A percentile compares a stretch with the other conserved stretches of the same genome.
These are phyloP conservation scores for Naematelia encephala DNA, from an alignment of 768 basidiomycete genomes.

Conservation along the genomic window DNA sequence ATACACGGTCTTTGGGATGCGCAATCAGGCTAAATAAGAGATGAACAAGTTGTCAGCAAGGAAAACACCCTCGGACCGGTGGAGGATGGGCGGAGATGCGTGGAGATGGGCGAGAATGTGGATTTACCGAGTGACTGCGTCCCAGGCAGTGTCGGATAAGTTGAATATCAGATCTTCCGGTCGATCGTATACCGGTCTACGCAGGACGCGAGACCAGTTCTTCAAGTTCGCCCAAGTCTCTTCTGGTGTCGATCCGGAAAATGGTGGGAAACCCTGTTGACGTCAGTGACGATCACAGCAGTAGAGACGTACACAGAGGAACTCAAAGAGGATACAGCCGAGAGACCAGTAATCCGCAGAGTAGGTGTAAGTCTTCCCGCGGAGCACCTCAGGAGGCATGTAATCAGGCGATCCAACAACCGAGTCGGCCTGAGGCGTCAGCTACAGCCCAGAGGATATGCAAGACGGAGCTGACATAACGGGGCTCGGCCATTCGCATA, in stretches of 20 bases:
- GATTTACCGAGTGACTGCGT: slow-evolving; percentile 76
- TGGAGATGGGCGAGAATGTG: not conserved
- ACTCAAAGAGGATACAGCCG: slow-evolving; percentile 95
- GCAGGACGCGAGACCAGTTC: slow-evolving; percentile 89
- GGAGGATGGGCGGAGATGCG: not conserved
- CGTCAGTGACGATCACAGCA: slow-evolving; percentile 3
- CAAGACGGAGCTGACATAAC: slow-evolving; percentile 59
- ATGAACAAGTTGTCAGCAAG: not conserved
- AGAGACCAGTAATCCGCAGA: slow-evolving; percentile 98
- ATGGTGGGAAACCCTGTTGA: slow-evolving; percentile 80
- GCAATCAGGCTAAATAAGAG: slow-evolving; percentile 64
- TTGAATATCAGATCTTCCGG: slow-evolving; percentile 97
- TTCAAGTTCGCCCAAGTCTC: slow-evolving; percentile 99
- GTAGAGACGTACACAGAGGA: slow-evolving; percentile 38
- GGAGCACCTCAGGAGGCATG: slow-evolving; percentile 82
- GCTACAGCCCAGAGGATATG: not conserved
- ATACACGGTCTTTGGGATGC: slow-evolving; percentile 73
- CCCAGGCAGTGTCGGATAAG: slow-evolving; percentile 87
- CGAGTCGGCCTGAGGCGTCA: slow-evolving; percentile 66
- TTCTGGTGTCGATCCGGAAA: slow-evolving; percentile 89
- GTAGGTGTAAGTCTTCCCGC: slow-evolving; percentile 90
- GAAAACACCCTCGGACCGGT: not conserved
- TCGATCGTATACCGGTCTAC: slow-evolving; percentile 91
- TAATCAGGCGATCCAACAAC: slow-evolving; percentile 98
- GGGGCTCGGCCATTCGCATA: slow-evolving; percentile 80